Conservation (phyloP, 2,329 filamentous ascomycete species). For the Aspergillus ochraceoroseus region DNA sequence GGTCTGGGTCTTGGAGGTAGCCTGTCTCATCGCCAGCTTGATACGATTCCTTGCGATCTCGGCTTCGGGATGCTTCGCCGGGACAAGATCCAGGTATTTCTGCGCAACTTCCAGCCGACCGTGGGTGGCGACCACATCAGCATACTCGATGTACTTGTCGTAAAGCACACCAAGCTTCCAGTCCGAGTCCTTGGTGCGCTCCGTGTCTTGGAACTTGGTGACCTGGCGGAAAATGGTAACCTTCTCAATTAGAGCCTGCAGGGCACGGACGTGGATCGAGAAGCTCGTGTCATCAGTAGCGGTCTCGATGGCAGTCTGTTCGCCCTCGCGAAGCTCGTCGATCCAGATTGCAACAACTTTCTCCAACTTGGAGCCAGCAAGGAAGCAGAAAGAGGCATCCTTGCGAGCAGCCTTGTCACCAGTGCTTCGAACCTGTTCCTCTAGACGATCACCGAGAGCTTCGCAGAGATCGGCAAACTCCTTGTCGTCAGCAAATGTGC, state of each 20-base stretch:
- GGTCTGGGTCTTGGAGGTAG: conserved; percentile 42
- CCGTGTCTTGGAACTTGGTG: conserved; percentile 79
- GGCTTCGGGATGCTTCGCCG: conserved; percentile 74
- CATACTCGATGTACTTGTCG: conserved; percentile 94
- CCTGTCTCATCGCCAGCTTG: conserved; percentile 71
- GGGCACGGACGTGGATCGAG: conserved; percentile 78
- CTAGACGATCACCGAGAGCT: conserved; percentile 82
- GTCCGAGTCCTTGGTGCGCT: conserved; percentile 64
- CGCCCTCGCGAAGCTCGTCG: conserved; percentile 77
- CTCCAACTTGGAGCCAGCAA: conserved; percentile 92
- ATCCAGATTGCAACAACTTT: conserved; percentile 97
- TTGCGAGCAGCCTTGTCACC: conserved; percentile 61
- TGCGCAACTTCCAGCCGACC: conserved; percentile 82
- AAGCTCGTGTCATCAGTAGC: conserved; percentile 72
- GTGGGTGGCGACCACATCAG: conserved; percentile 86
- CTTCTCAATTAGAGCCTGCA: conserved; percentile 96
- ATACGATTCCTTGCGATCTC: conserved; percentile 82
- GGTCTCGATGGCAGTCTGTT: conserved; percentile 67
- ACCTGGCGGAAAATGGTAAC: conserved; percentile 94
- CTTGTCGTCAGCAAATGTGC: conserved; percentile 84
- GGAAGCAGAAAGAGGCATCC: conserved; percentile 93
- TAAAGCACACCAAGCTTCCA: conserved; percentile 91
- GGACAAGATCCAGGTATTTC: conserved; percentile 85
- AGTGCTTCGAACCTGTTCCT: conserved; percentile 58
- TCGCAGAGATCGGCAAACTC: conserved; percentile 96